Percentiles rank a stretch among this genome's conserved stretches.
phyloP scores from a whole-genome alignment of 805 yeast genomes.

The Groenewaldozyma salmanticensis region DNA sequence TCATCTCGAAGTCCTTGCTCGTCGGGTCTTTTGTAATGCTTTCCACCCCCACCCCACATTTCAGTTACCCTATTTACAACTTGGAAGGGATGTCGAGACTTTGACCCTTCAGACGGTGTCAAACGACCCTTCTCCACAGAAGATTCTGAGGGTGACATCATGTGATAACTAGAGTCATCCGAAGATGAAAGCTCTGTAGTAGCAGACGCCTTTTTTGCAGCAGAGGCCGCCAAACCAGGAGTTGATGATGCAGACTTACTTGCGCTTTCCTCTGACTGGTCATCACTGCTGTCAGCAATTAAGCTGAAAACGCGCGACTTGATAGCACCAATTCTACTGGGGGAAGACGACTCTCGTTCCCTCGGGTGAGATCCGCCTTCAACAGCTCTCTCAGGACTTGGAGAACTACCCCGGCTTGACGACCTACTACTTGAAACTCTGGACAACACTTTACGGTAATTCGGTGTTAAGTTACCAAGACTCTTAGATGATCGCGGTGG shows the following conservation, averaged over 20 bases:
- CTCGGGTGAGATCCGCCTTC: not conserved
- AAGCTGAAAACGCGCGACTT: too few relatives aligned
- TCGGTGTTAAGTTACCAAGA: not conserved
- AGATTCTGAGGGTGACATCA: constrained; percentile 10
- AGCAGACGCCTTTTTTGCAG: constrained; percentile 24
- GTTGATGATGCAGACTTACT: not conserved
- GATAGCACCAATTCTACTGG: not conserved
- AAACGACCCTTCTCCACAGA: constrained; percentile 7
- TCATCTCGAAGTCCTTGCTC: constrained; percentile 30
- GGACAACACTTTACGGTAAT: not conserved
- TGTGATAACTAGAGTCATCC: constrained; percentile 11
- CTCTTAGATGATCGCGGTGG: too few relatives aligned
- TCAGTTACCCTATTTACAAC: constrained; percentile 28
- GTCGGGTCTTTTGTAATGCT: constrained; percentile 41
- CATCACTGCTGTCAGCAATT: too few relatives aligned
- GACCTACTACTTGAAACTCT: not conserved
- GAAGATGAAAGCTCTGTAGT: constrained; percentile 3
- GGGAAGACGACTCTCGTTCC: not conserved
- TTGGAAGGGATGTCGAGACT: constrained; percentile 20
- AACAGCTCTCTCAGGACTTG: too few relatives aligned
- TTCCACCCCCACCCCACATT: constrained; percentile 53
- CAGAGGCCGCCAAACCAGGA: not conserved
- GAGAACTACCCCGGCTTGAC: not conserved
- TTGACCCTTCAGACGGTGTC: not conserved
- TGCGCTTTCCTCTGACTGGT: not conserved